A percentile compares a stretch with the other conserved stretches of the same genome.
Evolutionary conservation across 129 eudicot genomes (phyloP).

Genomic region (Sambucus nigra): DNA sequence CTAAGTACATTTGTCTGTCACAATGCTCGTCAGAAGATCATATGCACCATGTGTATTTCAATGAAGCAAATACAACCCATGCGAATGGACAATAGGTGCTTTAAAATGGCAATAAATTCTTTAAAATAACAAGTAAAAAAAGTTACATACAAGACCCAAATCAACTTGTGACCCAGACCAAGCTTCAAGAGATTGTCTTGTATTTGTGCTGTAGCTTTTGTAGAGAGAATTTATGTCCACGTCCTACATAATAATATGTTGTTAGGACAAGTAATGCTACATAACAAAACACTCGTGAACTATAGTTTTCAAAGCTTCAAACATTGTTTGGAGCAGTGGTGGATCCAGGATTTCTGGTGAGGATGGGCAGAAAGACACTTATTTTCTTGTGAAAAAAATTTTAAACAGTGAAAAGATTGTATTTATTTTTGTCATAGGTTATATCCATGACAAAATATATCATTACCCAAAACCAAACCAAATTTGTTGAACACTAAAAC

Average conservation of each 20-base stretch:
- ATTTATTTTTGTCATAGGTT: too few relatives aligned
- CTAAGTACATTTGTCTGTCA: background rate
- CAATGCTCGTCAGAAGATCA: background rate
- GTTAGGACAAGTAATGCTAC: conserved; percentile 1
- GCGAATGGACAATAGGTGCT: background rate
- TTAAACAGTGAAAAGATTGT: too few relatives aligned
- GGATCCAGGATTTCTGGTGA: too few relatives aligned
- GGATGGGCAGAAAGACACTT: too few relatives aligned
- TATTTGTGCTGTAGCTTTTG: conserved; percentile 64
- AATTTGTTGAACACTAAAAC: too few relatives aligned
- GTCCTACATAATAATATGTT: conserved; percentile 37
- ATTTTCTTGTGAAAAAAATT: too few relatives aligned
- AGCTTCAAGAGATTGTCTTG: conserved; percentile 87
- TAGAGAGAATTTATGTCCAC: conserved; percentile 56
- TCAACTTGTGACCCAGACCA: conserved; percentile 84
- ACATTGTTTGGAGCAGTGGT: too few relatives aligned
- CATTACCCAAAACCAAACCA: too few relatives aligned
- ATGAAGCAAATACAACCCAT: background rate
- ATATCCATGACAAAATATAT: too few relatives aligned
- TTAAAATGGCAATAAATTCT: background rate
- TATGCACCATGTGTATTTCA: background rate
- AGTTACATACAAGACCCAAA: conserved; percentile 70
- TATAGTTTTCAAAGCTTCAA: background rate
- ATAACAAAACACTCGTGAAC: background rate
- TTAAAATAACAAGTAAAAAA: too few relatives aligned